Evolutionary conservation across 2,329 filamentous ascomycete genomes (phyloP), one percentile per base, ranked within the genome.

Genomic region (Colletotrichum eremochloae): DNA sequence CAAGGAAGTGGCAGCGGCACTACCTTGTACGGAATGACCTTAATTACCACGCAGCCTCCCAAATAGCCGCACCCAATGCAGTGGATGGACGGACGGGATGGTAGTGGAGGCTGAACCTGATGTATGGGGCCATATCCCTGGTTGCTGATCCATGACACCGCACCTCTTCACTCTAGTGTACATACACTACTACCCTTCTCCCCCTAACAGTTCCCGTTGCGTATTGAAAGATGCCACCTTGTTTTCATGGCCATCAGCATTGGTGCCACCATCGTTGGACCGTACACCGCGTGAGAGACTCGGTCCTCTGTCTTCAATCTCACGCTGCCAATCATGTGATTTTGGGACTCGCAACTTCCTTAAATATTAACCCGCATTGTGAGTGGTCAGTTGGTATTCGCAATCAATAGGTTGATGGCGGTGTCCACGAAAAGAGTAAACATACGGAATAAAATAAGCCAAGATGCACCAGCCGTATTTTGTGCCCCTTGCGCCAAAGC

Each of bases 81-180:
- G 29, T 64, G 65, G 69, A 58, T 63, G 69, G 69, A 53, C 9
- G 50, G 46, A 72, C 65, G 69, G 69, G 58, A 63, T 44, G 58
- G 52, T 63, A 63, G 69, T 72, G 69, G 69, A 72, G 69, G 65
- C 65, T 72, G 58, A 69, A 68, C 44, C 62, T 40, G 31, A 64
- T 24, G 40, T 40, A 46, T 46, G 48, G 62, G 50, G 62, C 29
- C 62, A 46, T 64, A 20, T 56, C 52, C 62, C 38, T 46, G 50
- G 12, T 63, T 50, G 31, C 42, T 63, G 20, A 38, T 44, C 24
- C 14, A 38, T 33, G 29, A 20, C n/a, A 36, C 8, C 8, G 15
- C 18, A 61, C 15, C 40, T 31, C n/a, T 18, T 55, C 31, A 20
- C 24, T 29, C 29, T 53, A 24, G 24, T 24, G 24, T 24, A 24